A percentile compares a stretch with the other conserved stretches of the same genome.
Evolutionary conservation across 2,329 filamentous ascomycete species (phyloP).

Genomic region (Passalora sequoiae): DNA sequence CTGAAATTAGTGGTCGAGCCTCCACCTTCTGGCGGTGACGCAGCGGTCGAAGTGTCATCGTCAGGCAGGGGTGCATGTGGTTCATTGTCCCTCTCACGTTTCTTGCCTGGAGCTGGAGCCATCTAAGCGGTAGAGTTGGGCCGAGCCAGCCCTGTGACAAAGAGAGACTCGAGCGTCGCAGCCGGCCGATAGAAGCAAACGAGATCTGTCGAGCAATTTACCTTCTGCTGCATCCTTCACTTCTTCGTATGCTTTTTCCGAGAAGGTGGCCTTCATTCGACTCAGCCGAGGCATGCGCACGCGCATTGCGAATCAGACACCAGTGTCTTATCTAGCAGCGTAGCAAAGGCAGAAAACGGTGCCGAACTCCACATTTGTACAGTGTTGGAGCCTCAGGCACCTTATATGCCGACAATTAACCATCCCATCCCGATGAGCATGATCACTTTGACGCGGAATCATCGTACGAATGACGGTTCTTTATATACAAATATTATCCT

Average conservation of each 20-base stretch:
- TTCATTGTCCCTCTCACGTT: constrained; percentile 18
- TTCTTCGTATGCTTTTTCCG: constrained; percentile 7
- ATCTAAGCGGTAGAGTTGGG: constrained; percentile 3
- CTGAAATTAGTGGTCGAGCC: constrained; percentile 58
- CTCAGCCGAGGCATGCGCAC: background rate
- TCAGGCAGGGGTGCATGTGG: constrained; percentile 5
- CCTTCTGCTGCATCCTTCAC: background rate
- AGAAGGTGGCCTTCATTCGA: constrained; percentile 4
- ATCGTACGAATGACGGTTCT: too few relatives aligned
- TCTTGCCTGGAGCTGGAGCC: constrained; percentile 13
- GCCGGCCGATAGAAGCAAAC: constrained; percentile 2
- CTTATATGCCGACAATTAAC: too few relatives aligned
- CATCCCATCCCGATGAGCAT: too few relatives aligned
- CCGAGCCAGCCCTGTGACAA: background rate
- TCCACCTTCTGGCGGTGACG: constrained; percentile 12
- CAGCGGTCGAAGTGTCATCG: background rate
- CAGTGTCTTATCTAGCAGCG: background rate
- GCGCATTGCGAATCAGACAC: constrained; percentile 1
- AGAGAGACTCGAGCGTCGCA: background rate
- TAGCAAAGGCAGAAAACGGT: background rate
- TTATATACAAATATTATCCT: too few relatives aligned
- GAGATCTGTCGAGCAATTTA: background rate
- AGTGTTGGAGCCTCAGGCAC: background rate
- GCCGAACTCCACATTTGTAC: constrained; percentile 3
- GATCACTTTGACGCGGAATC: too few relatives aligned